phyloP scores from a whole-genome alignment of 257 asterid genomes.

The Nicotiana knightiana region DNA sequence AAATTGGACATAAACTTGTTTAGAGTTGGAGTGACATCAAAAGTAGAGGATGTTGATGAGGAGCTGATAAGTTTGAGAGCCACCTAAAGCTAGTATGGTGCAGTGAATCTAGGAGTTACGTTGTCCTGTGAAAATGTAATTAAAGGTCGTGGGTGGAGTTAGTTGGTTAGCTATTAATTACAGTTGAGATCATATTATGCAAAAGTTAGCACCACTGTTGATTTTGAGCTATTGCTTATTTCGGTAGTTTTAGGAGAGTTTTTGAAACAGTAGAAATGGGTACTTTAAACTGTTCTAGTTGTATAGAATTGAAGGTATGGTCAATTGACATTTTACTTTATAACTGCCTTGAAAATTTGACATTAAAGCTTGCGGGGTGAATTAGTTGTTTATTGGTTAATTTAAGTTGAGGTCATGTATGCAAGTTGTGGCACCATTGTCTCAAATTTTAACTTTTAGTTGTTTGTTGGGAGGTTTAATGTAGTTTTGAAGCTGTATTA shows the following conservation, averaged over 20 bases:
- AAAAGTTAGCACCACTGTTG: background rate
- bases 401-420: background rate
- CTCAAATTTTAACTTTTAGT: background rate
- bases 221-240: background rate
- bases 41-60: background rate
- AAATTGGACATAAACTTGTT: background rate
- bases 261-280: background rate
- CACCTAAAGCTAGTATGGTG: background rate
- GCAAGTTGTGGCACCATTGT: background rate
- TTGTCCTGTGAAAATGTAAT: background rate
- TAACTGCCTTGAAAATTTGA: background rate
- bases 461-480: background rate
- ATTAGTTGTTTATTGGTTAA: background rate
- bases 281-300: background rate
- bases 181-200: conserved; percentile 1
- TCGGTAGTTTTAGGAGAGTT: background rate
- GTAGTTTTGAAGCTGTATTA: background rate
- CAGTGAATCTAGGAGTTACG: background rate
- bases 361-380: background rate
- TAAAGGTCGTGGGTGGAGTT: background rate
- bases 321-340: background rate
- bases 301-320: background rate
- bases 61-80: background rate
- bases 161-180: background rate
- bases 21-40: background rate